phyloP scores from a whole-genome alignment of 495 filamentous ascomycete species.

The Talaromyces nanjingensis region DNA sequence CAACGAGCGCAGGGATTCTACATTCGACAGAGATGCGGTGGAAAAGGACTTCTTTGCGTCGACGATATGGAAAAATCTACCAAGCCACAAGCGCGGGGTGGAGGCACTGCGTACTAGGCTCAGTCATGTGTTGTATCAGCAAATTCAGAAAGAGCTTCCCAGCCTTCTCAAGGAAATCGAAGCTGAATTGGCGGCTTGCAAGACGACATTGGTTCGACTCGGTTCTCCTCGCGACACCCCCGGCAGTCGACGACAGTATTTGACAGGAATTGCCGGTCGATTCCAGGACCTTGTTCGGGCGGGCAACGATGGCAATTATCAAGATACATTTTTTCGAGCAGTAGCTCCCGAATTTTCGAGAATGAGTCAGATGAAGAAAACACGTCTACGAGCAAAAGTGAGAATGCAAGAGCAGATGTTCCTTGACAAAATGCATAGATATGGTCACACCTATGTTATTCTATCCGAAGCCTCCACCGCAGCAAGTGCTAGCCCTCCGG shows the following conservation, averaged over 20 bases:
- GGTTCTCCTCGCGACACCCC: conserved; percentile 7
- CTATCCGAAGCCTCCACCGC: background rate
- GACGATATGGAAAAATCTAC: conserved; percentile 27
- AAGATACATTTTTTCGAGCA: background rate
- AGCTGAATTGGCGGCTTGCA: conserved; percentile 3
- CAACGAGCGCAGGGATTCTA: conserved; percentile 22
- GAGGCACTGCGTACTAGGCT: conserved; percentile 32
- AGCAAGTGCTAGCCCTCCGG: background rate
- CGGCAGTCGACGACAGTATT: background rate
- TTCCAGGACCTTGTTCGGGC: background rate
- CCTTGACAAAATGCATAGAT: background rate
- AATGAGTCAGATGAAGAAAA: background rate
- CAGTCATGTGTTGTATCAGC: conserved; percentile 32
- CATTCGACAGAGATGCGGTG: conserved; percentile 20
- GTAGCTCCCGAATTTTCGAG: too few relatives aligned
- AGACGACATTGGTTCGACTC: background rate
- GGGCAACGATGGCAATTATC: background rate
- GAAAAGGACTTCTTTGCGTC: conserved; percentile 28
- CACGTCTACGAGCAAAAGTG: background rate
- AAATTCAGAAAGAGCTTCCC: conserved; percentile 34
- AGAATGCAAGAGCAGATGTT: background rate
- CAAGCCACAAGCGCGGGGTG: conserved; percentile 24
- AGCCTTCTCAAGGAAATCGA: conserved; percentile 23
- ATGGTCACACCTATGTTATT: conserved; percentile 2
- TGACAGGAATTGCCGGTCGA: background rate